Percentiles rank a stretch among this genome's conserved stretches.
Evolutionary conservation across 768 basidiomycete genomes (phyloP).

Genomic region (Tremella fuciformis): DNA sequence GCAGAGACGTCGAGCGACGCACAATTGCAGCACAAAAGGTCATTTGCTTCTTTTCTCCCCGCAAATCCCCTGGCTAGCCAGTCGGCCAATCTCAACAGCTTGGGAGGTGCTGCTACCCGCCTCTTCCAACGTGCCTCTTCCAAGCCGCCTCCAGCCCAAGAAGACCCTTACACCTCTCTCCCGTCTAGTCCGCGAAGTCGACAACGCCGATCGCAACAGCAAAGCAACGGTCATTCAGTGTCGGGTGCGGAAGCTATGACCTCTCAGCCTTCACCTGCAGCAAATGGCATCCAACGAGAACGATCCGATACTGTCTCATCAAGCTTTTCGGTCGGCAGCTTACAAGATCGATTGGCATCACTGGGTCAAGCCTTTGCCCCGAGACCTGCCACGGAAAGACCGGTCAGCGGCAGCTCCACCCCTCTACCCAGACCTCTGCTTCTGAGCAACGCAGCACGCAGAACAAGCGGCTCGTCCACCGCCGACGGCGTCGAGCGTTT

Average conservation of each 20-base stretch:
- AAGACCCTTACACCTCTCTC: background rate
- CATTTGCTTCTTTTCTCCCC: background rate
- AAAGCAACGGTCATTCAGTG: too few species aligned
- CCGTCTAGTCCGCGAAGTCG: conserved; percentile 3
- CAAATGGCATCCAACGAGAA: background rate
- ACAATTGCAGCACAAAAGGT: too few species aligned
- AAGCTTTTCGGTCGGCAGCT: background rate
- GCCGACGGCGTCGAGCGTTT: background rate
- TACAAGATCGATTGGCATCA: conserved; percentile 6
- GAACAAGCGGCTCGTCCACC: conserved; percentile 8
- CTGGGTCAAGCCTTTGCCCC: background rate
- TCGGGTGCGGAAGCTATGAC: background rate
- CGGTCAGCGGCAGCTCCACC: background rate
- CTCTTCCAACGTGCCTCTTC: background rate
- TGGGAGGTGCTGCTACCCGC: conserved; percentile 1
- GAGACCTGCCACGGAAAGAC: background rate
- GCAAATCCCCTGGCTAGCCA: background rate
- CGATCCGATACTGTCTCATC: conserved; percentile 4
- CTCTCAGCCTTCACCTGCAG: background rate
- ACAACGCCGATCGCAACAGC: background rate
- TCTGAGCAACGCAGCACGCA: conserved; percentile 14
- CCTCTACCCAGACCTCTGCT: conserved; percentile 4
- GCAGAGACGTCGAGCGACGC: too few species aligned
- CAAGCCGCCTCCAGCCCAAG: background rate
- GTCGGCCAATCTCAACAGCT: background rate